A percentile compares a stretch with the other conserved stretches of the same genome.
Evolutionary conservation across 148 eudicot genomes (phyloP).

Genomic region (Hydrangea macrophylla): DNA sequence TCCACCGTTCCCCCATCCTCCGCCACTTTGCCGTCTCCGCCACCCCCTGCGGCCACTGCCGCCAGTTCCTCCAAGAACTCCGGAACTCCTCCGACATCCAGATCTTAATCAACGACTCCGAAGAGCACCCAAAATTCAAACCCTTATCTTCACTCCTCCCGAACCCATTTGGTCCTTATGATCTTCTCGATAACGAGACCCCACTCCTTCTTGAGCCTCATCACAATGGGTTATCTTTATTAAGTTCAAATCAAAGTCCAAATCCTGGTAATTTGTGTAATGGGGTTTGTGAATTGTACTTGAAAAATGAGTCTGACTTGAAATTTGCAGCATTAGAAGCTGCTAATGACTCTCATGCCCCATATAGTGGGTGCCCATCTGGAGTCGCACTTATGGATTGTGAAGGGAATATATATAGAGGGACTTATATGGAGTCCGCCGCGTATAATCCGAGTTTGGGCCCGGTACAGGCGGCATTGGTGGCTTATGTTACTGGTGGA

Average conservation of each 20-base stretch:
- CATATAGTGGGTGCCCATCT: constrained; percentile 26
- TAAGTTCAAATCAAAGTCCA: neutral
- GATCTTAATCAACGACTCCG: constrained; percentile 22
- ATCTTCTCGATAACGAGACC: constrained; percentile 46
- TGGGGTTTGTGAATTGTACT: constrained; percentile 17
- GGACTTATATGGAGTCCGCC: constrained; percentile 82
- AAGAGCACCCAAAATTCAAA: constrained; percentile 14
- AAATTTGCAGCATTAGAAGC: constrained; percentile 49
- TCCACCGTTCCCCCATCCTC: constrained; percentile 39
- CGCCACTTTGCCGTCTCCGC: constrained; percentile 64
- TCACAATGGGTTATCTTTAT: constrained; percentile 26
- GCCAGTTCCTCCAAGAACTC: constrained; percentile 88
- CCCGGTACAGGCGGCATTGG: constrained; percentile 83
- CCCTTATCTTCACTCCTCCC: constrained; percentile 46
- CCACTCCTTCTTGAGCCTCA: constrained; percentile 65
- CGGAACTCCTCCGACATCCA: constrained; percentile 48
- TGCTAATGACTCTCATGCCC: constrained; percentile 25
- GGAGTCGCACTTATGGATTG: constrained; percentile 15
- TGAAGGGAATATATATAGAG: no score
- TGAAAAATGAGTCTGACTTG: constrained; percentile 17
- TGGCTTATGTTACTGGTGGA: constrained; percentile 50
- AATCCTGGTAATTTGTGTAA: constrained; percentile 15
- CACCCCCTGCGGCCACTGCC: constrained; percentile 97
- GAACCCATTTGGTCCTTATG: constrained; percentile 66
- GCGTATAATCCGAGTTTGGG: constrained; percentile 86